A percentile compares a stretch with the other conserved stretches of the same genome.
phyloP scores from a whole-genome alignment of 2,329 filamentous ascomycete genomes.

The Metarhizium sp. region DNA sequence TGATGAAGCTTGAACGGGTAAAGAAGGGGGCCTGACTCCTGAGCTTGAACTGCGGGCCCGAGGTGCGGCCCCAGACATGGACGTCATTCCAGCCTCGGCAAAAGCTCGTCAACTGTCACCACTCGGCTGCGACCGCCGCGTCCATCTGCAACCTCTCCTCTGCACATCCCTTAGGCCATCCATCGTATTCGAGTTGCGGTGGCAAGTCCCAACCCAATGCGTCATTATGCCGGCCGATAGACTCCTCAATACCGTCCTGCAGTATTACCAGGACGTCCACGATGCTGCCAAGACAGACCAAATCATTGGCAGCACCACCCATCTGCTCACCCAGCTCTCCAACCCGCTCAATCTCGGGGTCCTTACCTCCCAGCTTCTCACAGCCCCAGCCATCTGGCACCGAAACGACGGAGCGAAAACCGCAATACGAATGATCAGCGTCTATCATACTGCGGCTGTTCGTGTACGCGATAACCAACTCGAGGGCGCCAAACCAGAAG shows the following conservation, averaged over 20 bases:
- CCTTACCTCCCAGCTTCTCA: constrained; percentile 62
- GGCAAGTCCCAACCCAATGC: constrained; percentile 1
- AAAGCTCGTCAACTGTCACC: constrained; percentile 4
- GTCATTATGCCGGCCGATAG: constrained; percentile 54
- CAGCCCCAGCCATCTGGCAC: constrained; percentile 62
- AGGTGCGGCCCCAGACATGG: neutral
- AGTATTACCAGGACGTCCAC: constrained; percentile 46
- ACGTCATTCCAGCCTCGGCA: constrained; percentile 18
- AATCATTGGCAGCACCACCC: constrained; percentile 56
- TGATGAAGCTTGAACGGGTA: neutral
- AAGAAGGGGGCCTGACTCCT: neutral
- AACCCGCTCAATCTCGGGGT: constrained; percentile 69
- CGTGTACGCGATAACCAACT: constrained; percentile 41
- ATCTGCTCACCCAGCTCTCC: constrained; percentile 58
- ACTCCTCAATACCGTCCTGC: constrained; percentile 56
- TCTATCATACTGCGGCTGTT: constrained; percentile 59
- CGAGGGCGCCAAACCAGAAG: constrained; percentile 23
- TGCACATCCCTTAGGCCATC: constrained; percentile 5
- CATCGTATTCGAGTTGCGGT: neutral
- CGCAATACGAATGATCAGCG: constrained; percentile 57
- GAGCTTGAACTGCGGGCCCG: neutral
- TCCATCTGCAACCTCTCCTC: neutral
- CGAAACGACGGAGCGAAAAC: constrained; percentile 49
- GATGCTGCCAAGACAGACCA: constrained; percentile 41
- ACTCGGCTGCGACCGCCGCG: neutral